phyloP scores from a whole-genome alignment of 805 yeast genomes.

The Barnettozyma californica region DNA sequence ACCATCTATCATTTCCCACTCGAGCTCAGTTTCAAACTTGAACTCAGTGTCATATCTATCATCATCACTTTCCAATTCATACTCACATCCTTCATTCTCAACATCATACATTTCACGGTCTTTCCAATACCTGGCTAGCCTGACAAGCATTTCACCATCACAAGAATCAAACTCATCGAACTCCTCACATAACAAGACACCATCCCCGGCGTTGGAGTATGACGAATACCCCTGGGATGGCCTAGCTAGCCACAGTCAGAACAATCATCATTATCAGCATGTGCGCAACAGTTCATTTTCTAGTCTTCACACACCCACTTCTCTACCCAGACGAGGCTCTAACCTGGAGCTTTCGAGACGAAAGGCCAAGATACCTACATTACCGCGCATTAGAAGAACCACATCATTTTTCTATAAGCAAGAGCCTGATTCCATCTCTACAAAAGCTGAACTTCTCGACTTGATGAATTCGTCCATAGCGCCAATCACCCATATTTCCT shows the following conservation, averaged over 20 bases:
- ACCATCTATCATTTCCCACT: slow-evolving; percentile 28
- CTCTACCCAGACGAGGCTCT: slow-evolving; percentile 1
- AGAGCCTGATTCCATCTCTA: slow-evolving; percentile 4
- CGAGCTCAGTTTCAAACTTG: slow-evolving; percentile 31
- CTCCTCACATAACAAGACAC: slow-evolving; percentile 23
- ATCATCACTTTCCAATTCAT: slow-evolving; percentile 33
- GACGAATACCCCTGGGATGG: slow-evolving; percentile 38
- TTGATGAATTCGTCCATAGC: slow-evolving; percentile 17
- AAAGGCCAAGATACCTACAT: slow-evolving; percentile 25
- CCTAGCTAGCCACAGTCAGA: background rate
- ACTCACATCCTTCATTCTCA: slow-evolving; percentile 20
- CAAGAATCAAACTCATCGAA: slow-evolving; percentile 25
- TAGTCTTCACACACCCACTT: slow-evolving; percentile 1
- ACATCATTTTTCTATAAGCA: slow-evolving; percentile 11
- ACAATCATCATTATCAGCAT: slow-evolving; percentile 1
- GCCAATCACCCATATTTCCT: slow-evolving; percentile 4
- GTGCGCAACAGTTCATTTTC: slow-evolving; percentile 23
- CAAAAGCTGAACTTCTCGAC: slow-evolving; percentile 8
- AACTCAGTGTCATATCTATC: slow-evolving; percentile 34
- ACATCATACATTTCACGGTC: slow-evolving; percentile 28
- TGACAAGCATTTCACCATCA: slow-evolving; percentile 18
- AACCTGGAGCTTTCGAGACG: slow-evolving; percentile 1
- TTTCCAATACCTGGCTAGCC: slow-evolving; percentile 20
- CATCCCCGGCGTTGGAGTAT: slow-evolving; percentile 34
- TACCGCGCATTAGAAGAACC: slow-evolving; percentile 25